Conservation (phyloP, 495 filamentous ascomycete genomes). For the Trichodelitschia bisporula region DNA sequence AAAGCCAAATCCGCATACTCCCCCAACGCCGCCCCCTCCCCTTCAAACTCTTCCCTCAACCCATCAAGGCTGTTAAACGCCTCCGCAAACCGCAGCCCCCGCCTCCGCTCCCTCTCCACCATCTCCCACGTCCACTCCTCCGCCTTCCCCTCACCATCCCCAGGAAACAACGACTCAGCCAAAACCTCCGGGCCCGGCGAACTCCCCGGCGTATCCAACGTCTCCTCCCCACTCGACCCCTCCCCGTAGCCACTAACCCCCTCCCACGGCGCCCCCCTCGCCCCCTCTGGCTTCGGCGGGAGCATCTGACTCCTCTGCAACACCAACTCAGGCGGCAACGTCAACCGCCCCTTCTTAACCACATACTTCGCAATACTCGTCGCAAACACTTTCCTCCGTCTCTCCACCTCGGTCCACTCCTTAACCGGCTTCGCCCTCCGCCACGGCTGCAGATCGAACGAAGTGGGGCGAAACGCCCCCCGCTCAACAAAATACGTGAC, state of each 20-base stretch:
- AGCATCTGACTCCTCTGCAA: conserved; percentile 44
- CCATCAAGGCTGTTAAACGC: conserved; percentile 14
- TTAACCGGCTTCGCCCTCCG: conserved; percentile 12
- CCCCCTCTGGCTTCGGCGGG: conserved; percentile 20
- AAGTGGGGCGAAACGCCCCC: conserved; percentile 15
- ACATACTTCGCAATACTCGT: conserved; percentile 69
- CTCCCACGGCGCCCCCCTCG: background rate
- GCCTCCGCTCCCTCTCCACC: conserved; percentile 15
- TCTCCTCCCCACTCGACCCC: conserved; percentile 2
- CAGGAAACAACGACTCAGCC: conserved; percentile 1
- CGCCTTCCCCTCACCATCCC: conserved; percentile 1
- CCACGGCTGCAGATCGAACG: conserved; percentile 23
- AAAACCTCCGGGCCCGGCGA: background rate
- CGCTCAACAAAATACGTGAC: conserved; percentile 45
- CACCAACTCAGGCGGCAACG: conserved; percentile 58
- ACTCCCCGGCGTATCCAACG: conserved; percentile 1
- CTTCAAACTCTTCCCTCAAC: conserved; percentile 15
- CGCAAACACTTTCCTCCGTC: conserved; percentile 31
- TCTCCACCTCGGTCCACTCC: conserved; percentile 23
- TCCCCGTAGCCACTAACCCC: background rate
- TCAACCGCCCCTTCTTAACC: conserved; percentile 67
- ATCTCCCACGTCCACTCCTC: conserved; percentile 18
- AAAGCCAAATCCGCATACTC: conserved; percentile 15
- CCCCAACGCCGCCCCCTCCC: conserved; percentile 12
- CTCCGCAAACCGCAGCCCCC: conserved; percentile 15